Percentiles rank a stretch among this genome's conserved stretches.
phyloP scores from a whole-genome alignment of 2,329 filamentous ascomycete genomes.

The Thelonectria olida region DNA sequence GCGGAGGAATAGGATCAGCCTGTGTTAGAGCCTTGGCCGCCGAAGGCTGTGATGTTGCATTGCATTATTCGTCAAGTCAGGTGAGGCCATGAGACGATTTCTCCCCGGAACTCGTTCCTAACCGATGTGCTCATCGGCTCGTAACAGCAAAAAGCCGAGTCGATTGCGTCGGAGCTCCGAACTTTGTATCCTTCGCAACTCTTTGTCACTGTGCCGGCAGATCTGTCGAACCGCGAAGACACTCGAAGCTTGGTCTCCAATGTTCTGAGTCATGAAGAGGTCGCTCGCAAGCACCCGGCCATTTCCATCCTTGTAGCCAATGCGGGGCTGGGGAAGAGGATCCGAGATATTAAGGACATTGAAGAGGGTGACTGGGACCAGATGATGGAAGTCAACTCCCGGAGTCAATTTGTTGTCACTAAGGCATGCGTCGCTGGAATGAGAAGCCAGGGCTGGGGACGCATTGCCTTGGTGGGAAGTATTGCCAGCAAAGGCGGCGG shows the following conservation, averaged over 20 bases:
- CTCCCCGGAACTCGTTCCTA: background rate
- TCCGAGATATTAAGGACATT: slow-evolving; percentile 45
- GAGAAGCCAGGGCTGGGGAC: slow-evolving; percentile 44
- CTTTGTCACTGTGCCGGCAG: slow-evolving; percentile 39
- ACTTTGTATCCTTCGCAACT: slow-evolving; percentile 38
- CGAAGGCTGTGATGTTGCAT: slow-evolving; percentile 47
- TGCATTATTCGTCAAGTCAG: slow-evolving; percentile 47
- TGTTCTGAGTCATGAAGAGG: slow-evolving; percentile 12
- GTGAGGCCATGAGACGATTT: slow-evolving; percentile 27
- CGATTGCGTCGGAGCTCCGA: slow-evolving; percentile 39
- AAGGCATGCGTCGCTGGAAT: slow-evolving; percentile 44
- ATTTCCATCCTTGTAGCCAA: slow-evolving; percentile 9
- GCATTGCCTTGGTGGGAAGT: slow-evolving; percentile 45
- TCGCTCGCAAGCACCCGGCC: slow-evolving; percentile 19
- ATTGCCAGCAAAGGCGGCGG: slow-evolving; percentile 46
- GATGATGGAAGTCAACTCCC: slow-evolving; percentile 46
- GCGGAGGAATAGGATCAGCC: slow-evolving; percentile 48
- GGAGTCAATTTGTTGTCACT: slow-evolving; percentile 47
- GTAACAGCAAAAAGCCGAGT: slow-evolving; percentile 43
- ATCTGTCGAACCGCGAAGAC: slow-evolving; percentile 39
- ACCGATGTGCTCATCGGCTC: background rate
- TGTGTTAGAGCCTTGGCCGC: slow-evolving; percentile 45
- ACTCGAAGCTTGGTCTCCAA: slow-evolving; percentile 11
- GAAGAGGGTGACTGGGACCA: slow-evolving; percentile 49
- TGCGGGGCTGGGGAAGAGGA: slow-evolving; percentile 42